Conservation (phyloP, 108 stramenopile species). For the Conticribra weissflogii region DNA sequence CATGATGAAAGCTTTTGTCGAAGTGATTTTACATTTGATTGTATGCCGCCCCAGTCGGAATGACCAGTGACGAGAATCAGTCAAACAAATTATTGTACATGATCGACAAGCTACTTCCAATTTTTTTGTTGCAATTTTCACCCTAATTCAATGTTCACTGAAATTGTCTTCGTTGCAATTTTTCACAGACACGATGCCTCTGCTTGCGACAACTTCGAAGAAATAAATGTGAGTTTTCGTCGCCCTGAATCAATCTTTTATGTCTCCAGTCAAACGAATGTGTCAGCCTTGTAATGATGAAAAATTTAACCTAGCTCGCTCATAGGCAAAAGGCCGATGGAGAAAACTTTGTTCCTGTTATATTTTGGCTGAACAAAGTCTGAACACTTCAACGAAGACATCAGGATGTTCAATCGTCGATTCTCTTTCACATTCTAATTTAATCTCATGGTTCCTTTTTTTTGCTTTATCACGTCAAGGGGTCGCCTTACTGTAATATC, state of each 20-base stretch:
- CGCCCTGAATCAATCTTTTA: neutral
- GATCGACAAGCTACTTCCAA: conserved; percentile 29
- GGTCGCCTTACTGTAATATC: too few relatives aligned
- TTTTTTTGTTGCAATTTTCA: neutral
- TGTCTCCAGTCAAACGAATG: neutral
- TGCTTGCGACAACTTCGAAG: neutral
- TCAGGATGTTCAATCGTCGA: too few relatives aligned
- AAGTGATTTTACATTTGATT: conserved; percentile 56
- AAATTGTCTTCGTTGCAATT: too few relatives aligned
- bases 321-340: neutral
- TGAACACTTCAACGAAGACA: too few relatives aligned
- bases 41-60: conserved; percentile 63
- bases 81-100: conserved; percentile 62
- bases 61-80: conserved; percentile 52
- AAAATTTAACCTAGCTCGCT: neutral
- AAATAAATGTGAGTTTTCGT: neutral
- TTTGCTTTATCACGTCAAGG: too few relatives aligned
- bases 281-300: neutral
- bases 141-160: too few relatives aligned
- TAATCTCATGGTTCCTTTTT: too few relatives aligned
- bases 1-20: conserved; percentile 22
- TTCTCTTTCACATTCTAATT: too few relatives aligned
- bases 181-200: too few relatives aligned
- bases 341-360: conserved; percentile 3
- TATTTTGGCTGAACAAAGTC: neutral